Base-by-base conservation (phyloP, 225 moss, liverwort and hornwort species). In the Thuidium tamariscinum region DNA sequence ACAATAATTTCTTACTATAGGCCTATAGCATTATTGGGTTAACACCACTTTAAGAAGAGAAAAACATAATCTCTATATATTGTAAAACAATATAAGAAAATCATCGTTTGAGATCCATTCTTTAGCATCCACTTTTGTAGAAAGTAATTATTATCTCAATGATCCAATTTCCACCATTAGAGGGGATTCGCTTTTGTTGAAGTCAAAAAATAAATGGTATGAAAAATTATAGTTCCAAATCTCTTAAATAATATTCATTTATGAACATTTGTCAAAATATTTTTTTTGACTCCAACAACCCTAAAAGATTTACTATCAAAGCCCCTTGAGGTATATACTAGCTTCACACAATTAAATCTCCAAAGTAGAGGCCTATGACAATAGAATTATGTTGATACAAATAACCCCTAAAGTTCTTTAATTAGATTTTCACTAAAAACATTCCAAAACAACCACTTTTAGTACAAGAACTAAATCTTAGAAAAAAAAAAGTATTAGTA, bases 281-380 rank as follows among this genome's bases (percentile, higher is more conserved):
- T 17, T 18, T 44, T 10, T 18, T 71, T 27, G 9, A 1, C 0
- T 17, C 44, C 29, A 29, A 9, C 0, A 0, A 44, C 3, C 16
- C 46, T 29, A 46, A 1, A 46, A 30, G 11, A 72, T 46, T 29
- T 19, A 30, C 5, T 7, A 72, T 27, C 5, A 70, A 27, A 29
- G 4, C 3, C 16, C 10, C 11, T 72, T 30, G 27, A 44, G 6
- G 44, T 42, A 4, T 27, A 9, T 5, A 70, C 5, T 39, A 14
- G 8, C 41, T 2, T 41, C 2, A 36, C 2, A 36, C 3, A 9
- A 36, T 36, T 66, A 41, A 69, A 42, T 9, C 29, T 72, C 1
- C 1, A 17, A 44, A 71, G 2, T 1, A 26, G 3, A 2, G 18
- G 5, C 3, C 9, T 5, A 70, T 0, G 0, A 44, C 0, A 15